Base-by-base conservation (phyloP, 768 basidiomycete species). In the Kwoniella sp. region DNA sequence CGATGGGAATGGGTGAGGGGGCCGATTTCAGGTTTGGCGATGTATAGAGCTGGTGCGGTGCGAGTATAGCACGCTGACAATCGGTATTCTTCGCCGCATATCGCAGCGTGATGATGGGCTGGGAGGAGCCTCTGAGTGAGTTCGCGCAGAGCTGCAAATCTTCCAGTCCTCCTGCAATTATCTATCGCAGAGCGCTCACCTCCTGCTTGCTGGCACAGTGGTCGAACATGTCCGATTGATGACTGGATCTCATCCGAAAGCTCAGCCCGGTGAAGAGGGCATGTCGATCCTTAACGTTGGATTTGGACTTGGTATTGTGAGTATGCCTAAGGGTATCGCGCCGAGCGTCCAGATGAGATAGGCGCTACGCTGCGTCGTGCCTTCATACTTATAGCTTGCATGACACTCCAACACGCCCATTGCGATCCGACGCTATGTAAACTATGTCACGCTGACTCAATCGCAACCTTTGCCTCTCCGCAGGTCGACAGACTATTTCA, bases 91-190 rank as follows among this genome's bases (percentile, higher is more conserved):
- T n/a, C 22, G 50, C 58, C 20, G 22, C 22, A 54, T 7, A 31
- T 22, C 2, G 13, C 55, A 80, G 79, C 13, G 95, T 99, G 4
- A 99, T 99, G 96, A 99, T 99, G 96, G 92, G 93, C 1, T 99
- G 96, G 96, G 96, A 99, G 80, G 82, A 82, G 51, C 85, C 82
- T 8, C 91, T 98, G 73, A 98, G 87, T 88, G 71, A 78, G 83
- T 81, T n/a, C n/a, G n/a, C n/a, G 20, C n/a, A n/a, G n/a, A n/a
- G n/a, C n/a, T 28, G 41, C 12, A 15, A 60, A 28, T 59, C n/a
- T 37, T 62, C 28, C 2, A 59, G 31, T 28, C 8, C 23, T 28
- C 25, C 11, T 45, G 69, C 69, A 58, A 68, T 71, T 65, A 76
- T 72, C 67, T 34, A 5, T 34, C 13, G 34, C 41, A 11, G 41